Conservation (phyloP, 1,139 yeast genomes). For the Suhomyces taliae region DNA sequence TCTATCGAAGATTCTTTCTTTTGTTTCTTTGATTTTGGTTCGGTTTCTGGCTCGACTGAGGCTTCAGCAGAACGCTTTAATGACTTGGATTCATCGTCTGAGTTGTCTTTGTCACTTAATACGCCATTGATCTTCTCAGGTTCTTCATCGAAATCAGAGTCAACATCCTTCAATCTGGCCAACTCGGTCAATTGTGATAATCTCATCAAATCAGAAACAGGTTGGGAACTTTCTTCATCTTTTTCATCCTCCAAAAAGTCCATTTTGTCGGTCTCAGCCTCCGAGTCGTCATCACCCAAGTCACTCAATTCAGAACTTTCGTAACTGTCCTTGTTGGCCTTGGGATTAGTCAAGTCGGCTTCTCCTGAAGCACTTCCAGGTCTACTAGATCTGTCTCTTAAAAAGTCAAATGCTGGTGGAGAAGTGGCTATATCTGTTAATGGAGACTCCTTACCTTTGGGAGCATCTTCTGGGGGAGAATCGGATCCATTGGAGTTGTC, state of each 20-base stretch:
- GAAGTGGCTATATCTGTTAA: conserved; percentile 43
- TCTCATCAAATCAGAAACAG: conserved; percentile 40
- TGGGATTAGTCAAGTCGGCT: not conserved
- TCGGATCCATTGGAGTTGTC: not conserved
- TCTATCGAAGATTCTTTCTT: not conserved
- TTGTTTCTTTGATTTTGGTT: not conserved
- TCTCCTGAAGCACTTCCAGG: conserved; percentile 2
- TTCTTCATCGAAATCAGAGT: conserved; percentile 27
- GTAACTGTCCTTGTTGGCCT: conserved; percentile 23
- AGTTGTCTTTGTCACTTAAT: conserved; percentile 2
- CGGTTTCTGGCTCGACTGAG: not conserved
- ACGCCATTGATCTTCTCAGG: conserved; percentile 1
- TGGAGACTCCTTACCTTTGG: conserved; percentile 30
- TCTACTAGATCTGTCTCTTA: conserved; percentile 11
- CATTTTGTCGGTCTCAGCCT: conserved; percentile 80
- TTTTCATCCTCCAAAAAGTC: conserved; percentile 49
- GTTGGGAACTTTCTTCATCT: conserved; percentile 20
- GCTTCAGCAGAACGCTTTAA: conserved; percentile 4
- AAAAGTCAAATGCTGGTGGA: conserved; percentile 37
- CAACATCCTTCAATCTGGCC: conserved; percentile 42
- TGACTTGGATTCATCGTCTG: not conserved
- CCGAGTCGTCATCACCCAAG: conserved; percentile 65
- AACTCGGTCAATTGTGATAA: conserved; percentile 42
- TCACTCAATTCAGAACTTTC: conserved; percentile 55
- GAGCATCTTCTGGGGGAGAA: not conserved